Conservation (phyloP, 306 rosid species). For the Macrotyloma uniflorum region DNA sequence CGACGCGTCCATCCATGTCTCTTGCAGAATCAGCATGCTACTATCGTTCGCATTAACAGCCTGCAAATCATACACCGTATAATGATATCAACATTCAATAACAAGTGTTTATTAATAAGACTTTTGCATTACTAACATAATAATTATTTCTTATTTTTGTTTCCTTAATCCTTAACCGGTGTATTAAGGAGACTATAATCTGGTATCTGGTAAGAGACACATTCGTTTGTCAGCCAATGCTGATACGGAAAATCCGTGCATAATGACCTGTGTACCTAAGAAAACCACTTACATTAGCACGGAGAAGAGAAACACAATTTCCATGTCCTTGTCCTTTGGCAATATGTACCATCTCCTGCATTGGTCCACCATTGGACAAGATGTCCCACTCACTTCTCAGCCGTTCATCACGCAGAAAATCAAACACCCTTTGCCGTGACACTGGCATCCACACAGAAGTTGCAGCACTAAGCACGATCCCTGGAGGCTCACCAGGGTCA, state of each 20-base stretch:
- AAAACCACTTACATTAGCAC: constrained; percentile 59
- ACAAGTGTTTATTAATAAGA: background rate
- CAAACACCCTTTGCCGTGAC: constrained; percentile 63
- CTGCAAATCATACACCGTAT: constrained; percentile 40
- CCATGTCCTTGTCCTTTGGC: constrained; percentile 71
- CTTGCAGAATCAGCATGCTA: constrained; percentile 84
- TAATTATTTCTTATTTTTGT: background rate
- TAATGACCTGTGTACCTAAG: background rate
- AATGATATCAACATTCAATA: background rate
- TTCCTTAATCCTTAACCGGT: background rate
- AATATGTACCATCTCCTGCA: constrained; percentile 75
- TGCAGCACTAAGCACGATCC: constrained; percentile 82
- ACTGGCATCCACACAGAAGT: constrained; percentile 88
- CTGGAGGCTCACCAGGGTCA: constrained; percentile 91
- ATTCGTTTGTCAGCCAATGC: no score
- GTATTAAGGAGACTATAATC: no score
- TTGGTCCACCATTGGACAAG: constrained; percentile 65
- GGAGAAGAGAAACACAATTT: constrained; percentile 82
- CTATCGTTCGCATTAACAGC: constrained; percentile 58
- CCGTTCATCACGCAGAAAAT: constrained; percentile 67
- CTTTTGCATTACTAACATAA: background rate
- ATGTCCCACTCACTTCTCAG: constrained; percentile 87
- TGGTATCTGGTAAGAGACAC: no score
- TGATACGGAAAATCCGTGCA: no score
- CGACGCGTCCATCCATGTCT: constrained; percentile 78